Evolutionary conservation across 495 filamentous ascomycete species (phyloP).

Genomic region (Letharia columbiana): DNA sequence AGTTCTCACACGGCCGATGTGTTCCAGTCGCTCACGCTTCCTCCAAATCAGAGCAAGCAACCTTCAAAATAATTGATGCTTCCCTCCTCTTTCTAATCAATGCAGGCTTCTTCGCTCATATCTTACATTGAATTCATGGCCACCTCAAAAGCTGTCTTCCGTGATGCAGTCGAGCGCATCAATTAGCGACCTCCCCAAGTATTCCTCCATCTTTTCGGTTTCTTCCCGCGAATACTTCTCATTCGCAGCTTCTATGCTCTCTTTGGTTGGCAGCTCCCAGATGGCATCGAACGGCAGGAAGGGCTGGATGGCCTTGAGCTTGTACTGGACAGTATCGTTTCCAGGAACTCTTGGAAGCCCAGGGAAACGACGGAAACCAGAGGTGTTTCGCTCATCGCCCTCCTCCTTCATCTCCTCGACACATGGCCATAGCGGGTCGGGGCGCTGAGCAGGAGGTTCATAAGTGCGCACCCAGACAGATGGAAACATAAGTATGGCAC

Average conservation of each 20-base stretch:
- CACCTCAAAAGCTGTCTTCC: conserved; percentile 4
- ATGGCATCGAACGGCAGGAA: conserved; percentile 19
- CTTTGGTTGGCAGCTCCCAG: conserved; percentile 14
- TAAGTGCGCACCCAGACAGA: conserved; percentile 26
- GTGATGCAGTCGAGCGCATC: conserved; percentile 13
- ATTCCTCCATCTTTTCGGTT: conserved; percentile 17
- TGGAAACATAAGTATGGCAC: conserved; percentile 17
- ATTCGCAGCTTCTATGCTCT: conserved; percentile 4
- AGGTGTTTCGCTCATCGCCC: conserved; percentile 28
- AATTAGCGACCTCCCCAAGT: conserved; percentile 17
- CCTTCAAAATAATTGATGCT: neutral
- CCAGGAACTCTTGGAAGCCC: conserved; percentile 29
- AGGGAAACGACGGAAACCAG: conserved; percentile 26
- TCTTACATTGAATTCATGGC: conserved; percentile 5
- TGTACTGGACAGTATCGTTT: conserved; percentile 30
- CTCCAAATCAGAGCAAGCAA: neutral
- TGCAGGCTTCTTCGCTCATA: conserved; percentile 2
- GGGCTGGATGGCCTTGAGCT: conserved; percentile 16
- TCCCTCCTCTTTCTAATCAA: conserved; percentile 3
- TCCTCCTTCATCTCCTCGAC: conserved; percentile 30
- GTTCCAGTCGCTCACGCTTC: conserved; percentile 18
- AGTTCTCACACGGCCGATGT: neutral
- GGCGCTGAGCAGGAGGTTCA: conserved; percentile 11
- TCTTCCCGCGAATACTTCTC: conserved; percentile 1
- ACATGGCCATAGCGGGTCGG: conserved; percentile 27